Conservation (phyloP, 768 basidiomycete genomes). For the Boletus insuetus region DNA sequence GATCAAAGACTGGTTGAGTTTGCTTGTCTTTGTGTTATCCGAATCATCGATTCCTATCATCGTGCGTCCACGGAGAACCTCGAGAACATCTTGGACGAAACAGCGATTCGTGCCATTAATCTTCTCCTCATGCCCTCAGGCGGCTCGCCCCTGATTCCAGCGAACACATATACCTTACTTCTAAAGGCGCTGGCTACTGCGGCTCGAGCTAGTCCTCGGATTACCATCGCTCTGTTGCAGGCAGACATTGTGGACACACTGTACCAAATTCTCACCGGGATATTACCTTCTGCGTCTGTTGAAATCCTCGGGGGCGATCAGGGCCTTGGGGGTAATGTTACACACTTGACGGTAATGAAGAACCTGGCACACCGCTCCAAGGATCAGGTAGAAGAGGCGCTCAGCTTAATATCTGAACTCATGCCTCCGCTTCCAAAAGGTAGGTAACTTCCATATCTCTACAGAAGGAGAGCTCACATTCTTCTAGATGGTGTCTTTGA, state of each 20-base stretch:
- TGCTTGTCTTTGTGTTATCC: conserved; percentile 91
- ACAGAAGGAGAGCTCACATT: conserved; percentile 1
- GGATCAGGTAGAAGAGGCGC: conserved; percentile 93
- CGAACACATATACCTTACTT: conserved; percentile 85
- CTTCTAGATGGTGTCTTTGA: conserved; percentile 90
- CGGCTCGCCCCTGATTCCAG: conserved; percentile 80
- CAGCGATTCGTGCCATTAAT: conserved; percentile 80
- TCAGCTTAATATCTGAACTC: conserved; percentile 86
- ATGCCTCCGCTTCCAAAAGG: conserved; percentile 94
- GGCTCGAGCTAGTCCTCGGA: conserved; percentile 83
- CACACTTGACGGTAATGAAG: conserved; percentile 98
- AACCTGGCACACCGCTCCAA: conserved; percentile 95
- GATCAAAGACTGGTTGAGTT: conserved; percentile 98
- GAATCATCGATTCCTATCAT: conserved; percentile 89
- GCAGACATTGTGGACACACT: conserved; percentile 90
- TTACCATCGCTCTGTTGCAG: conserved; percentile 82
- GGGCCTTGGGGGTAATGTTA: conserved; percentile 82
- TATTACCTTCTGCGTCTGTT: conserved; percentile 66
- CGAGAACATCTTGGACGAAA: conserved; percentile 79
- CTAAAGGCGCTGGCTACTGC: conserved; percentile 86
- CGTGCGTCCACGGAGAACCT: conserved; percentile 82
- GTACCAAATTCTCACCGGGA: conserved; percentile 94
- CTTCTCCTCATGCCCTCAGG: conserved; percentile 81
- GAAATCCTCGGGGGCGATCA: conserved; percentile 60
- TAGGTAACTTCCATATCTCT: conserved; percentile 26